Evolutionary conservation across 768 basidiomycete genomes (phyloP).

Genomic region (Amanita muscaria): DNA sequence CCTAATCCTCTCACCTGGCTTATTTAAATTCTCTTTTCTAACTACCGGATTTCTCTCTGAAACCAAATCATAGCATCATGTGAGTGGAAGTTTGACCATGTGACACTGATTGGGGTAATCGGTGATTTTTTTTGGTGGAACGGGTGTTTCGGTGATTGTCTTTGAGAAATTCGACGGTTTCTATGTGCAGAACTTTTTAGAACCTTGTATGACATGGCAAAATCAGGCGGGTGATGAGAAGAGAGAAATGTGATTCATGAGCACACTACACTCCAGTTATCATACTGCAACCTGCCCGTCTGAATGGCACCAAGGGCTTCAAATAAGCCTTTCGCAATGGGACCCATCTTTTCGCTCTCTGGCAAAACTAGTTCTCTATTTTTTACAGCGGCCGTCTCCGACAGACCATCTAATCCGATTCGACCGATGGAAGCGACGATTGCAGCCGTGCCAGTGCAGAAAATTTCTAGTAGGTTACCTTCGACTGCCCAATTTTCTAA

Average conservation of each 20-base stretch:
- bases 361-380: slow-evolving; percentile 38
- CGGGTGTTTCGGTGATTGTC: too few relatives aligned
- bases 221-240: too few relatives aligned
- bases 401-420: slow-evolving; percentile 39
- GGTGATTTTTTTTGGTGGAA: too few relatives aligned
- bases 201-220: too few relatives aligned
- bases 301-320: slow-evolving; percentile 62
- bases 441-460: slow-evolving; percentile 73
- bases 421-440: slow-evolving; percentile 55
- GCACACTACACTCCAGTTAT: slow-evolving; percentile 50
- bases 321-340: slow-evolving; percentile 57
- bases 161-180: too few relatives aligned
- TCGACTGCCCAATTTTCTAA: slow-evolving; percentile 27
- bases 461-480: slow-evolving; percentile 61
- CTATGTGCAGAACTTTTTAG: too few relatives aligned
- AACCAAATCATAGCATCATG: too few relatives aligned
- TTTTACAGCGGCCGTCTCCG: background rate
- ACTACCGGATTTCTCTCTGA: too few relatives aligned
- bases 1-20: too few relatives aligned
- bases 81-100: too few relatives aligned
- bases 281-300: slow-evolving; percentile 52
- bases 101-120: too few relatives aligned
- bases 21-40: too few relatives aligned
- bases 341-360: slow-evolving; percentile 29
- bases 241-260: background rate